Evolutionary conservation across 2,329 filamentous ascomycete genomes (phyloP).

Genomic region (Penicillium sp.): DNA sequence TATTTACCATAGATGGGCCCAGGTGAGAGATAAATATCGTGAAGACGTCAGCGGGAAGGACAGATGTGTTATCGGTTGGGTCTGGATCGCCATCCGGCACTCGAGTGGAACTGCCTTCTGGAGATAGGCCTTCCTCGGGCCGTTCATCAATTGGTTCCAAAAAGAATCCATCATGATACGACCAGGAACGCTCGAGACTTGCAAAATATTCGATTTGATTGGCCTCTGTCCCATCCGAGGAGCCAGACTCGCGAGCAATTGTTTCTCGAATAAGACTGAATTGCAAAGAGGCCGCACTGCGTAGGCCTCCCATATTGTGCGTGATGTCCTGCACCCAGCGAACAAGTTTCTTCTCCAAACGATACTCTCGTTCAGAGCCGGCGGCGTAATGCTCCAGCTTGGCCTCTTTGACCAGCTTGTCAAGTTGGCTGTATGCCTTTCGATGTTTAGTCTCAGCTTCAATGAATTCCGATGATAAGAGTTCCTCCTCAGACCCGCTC

Average conservation of each 20-base stretch:
- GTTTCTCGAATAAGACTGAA: slow-evolving; percentile 76
- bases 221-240: slow-evolving; percentile 14
- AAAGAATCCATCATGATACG: slow-evolving; percentile 44
- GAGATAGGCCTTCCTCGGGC: slow-evolving; percentile 52
- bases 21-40: slow-evolving; percentile 83
- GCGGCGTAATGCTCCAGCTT: slow-evolving; percentile 85
- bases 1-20: slow-evolving; percentile 75
- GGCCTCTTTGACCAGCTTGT: slow-evolving; percentile 76
- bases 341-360: slow-evolving; percentile 73
- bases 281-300: slow-evolving; percentile 85
- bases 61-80: slow-evolving; percentile 12
- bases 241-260: slow-evolving; percentile 20
- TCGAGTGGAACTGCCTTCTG: slow-evolving; percentile 5
- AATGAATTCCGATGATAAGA: slow-evolving; percentile 65
- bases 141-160: slow-evolving; percentile 64
- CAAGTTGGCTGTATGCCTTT: slow-evolving; percentile 66
- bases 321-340: slow-evolving; percentile 81
- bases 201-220: slow-evolving; percentile 14
- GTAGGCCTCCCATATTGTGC: slow-evolving; percentile 84
- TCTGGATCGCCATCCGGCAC: slow-evolving; percentile 10
- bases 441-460: slow-evolving; percentile 63
- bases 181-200: slow-evolving; percentile 30
- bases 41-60: slow-evolving; percentile 75
- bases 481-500: slow-evolving; percentile 74
- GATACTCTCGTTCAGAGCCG: slow-evolving; percentile 75